Base-by-base conservation (phyloP, 371 early-diverging fungal species). In the Sporodiniella umbellata region DNA sequence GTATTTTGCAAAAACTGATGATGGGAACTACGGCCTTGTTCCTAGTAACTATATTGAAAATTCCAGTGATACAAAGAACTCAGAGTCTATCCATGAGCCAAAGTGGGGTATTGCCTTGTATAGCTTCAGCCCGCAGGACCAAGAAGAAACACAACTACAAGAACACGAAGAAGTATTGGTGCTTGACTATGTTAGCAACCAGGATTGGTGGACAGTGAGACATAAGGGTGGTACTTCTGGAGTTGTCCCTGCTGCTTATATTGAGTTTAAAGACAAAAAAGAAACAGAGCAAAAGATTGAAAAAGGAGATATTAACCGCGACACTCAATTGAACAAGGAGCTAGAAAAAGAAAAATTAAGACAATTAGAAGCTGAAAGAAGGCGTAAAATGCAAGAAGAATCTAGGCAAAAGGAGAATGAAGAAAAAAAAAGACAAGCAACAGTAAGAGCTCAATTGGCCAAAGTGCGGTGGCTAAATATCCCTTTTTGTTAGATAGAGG, bases 1-100 rank as follows among this genome's bases (percentile, higher is more conserved):
- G 93, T 83, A 72, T 60, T 63, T 88, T 42, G 87, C 82, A 17
- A 73, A 78, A 45, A 71, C 70, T 23, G 71, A 78, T 10, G 64
- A 60, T 11, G 70, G 78, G 12, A 56, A 66, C 0, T 75, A 79
- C 30, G 93, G 93, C 11, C 80, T 88, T 54, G 80, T 84, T 18
- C 92, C 92, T 26, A 75, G 82, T 48, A 84, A 84, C 43, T 92
- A 93, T 64, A 72, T 90, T n/a, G 88, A 89, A 23, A 50, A 43
- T 28, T 33, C 42, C 25, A 43, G 30, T 6, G 42, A 53, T 18
- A 55, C 33, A 8, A 51, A 35, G 26, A 17, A 24, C 18, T 2
- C 42, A 37, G 14, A 24, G 7, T 43, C 60, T 11, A 18, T 33
- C n/a, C 56, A 54, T 50, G 54, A 79, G 15, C 75, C 82, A 11